Evolutionary conservation across 2,329 filamentous ascomycete genomes (phyloP).

Genomic region (Neoascochyta sp.): DNA sequence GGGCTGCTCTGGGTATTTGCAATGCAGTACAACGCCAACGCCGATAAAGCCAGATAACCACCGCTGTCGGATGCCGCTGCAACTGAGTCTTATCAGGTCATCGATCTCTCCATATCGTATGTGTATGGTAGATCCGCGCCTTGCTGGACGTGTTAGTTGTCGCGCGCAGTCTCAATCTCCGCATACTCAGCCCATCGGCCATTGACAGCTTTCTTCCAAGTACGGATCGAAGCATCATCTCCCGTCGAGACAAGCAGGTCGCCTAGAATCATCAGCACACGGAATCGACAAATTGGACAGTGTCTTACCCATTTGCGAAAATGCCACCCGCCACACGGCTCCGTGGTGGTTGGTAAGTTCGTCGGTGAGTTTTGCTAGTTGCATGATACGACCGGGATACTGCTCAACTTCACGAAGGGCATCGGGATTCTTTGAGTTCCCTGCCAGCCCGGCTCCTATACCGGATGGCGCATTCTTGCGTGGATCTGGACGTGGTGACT

Average conservation of each 20-base stretch:
- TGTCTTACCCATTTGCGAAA: slow-evolving; percentile 49
- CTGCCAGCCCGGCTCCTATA: slow-evolving; percentile 53
- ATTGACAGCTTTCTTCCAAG: slow-evolving; percentile 50
- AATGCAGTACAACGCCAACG: no score
- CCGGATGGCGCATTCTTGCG: slow-evolving; percentile 45
- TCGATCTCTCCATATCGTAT: no score
- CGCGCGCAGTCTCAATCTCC: slow-evolving; percentile 43
- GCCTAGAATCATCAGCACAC: slow-evolving; percentile 47
- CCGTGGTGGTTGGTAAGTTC: slow-evolving; percentile 64
- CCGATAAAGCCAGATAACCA: no score
- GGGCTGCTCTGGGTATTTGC: no score
- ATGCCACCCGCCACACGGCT: slow-evolving; percentile 72
- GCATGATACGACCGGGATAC: slow-evolving; percentile 62
- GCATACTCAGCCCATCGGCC: slow-evolving; percentile 49
- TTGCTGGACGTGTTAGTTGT: slow-evolving; percentile 14
- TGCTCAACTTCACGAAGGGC: slow-evolving; percentile 55
- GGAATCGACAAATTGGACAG: background rate
- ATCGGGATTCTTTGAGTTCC: slow-evolving; percentile 39
- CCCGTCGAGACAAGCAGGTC: slow-evolving; percentile 72
- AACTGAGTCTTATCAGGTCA: no score
- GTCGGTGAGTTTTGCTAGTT: slow-evolving; percentile 61
- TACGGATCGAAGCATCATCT: slow-evolving; percentile 62
- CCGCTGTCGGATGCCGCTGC: no score
- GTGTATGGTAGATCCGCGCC: no score
- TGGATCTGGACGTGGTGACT: slow-evolving; percentile 22